A percentile compares a stretch with the other conserved stretches of the same genome.
phyloP scores from a whole-genome alignment of 2,329 filamentous ascomycete species.

The Fusarium aywerte region DNA sequence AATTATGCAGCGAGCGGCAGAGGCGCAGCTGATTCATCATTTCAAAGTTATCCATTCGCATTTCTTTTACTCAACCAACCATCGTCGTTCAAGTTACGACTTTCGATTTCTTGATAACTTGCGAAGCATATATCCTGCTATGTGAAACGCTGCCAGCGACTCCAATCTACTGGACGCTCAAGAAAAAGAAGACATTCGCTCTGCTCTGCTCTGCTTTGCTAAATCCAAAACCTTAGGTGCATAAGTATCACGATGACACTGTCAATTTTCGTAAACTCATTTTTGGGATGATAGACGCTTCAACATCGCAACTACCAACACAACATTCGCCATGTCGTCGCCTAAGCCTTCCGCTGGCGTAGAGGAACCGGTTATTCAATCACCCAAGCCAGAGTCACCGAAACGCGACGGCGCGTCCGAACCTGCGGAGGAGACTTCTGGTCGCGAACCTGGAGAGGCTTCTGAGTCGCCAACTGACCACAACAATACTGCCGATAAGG shows the following conservation, averaged over 20 bases:
- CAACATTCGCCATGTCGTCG: conserved; percentile 36
- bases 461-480: conserved; percentile 20
- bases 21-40: conserved; percentile 36
- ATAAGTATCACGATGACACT: conserved; percentile 53
- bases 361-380: conserved; percentile 30
- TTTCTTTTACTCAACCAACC: conserved; percentile 5
- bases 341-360: conserved; percentile 27
- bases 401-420: conserved; percentile 31
- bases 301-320: conserved; percentile 35
- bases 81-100: conserved; percentile 9
- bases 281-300: conserved; percentile 51
- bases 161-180: conserved; percentile 25
- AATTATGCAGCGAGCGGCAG: conserved; percentile 26
- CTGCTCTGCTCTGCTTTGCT: conserved; percentile 34
- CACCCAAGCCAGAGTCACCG: conserved; percentile 22
- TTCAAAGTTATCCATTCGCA: conserved; percentile 2
- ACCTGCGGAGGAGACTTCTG: conserved; percentile 13
- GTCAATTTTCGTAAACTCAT: conserved; percentile 52
- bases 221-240: conserved; percentile 52
- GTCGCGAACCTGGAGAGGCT: conserved; percentile 44
- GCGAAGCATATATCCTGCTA: conserved; percentile 30
- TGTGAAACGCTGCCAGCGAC: conserved; percentile 37
- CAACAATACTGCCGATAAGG: conserved; percentile 26
- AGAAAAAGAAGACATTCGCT: conserved; percentile 9
- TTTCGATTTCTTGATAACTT: conserved; percentile 15